Evolutionary conservation across 257 asterid genomes (phyloP), one percentile per base, ranked within the genome.

Genomic region (Prunella vulgaris): DNA sequence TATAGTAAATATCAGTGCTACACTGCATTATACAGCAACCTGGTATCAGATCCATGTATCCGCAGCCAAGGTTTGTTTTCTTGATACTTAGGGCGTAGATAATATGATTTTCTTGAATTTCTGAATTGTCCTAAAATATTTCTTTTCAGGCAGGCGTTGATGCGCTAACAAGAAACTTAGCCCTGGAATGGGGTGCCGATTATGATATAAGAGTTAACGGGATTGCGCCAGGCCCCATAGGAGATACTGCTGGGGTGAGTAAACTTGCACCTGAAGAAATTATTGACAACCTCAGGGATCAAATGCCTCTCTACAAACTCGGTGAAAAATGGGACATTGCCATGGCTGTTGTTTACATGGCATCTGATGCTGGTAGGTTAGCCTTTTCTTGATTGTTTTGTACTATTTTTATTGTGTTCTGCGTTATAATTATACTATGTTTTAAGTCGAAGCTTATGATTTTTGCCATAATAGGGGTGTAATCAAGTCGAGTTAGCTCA

Each of bases 311-410:
- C 52, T 86, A 66, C 82, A 86, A 70, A 76, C 62, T 89, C 44
- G 98, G 98, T 74, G 94, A 92, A 67, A 92, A 92, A 75, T 89
- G 96, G 96, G 96, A 92, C 79, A 81, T 92, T 77, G 95, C 96
- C 70, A 89, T 89, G 96, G 89, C 96, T 74, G 90, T 95, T 74
- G 80, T 92, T 63, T 89, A 80, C 84, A 87, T 92, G 44, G 89
- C 98, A 20, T 89, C 96, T 0, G 86, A 86, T 79, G 95, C 98
- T 53, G 96, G 98, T 92, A 57, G 24, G 86, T 84, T 54, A 6
- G 73, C 70, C n/a, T 53, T 63, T 21, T 48, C 1, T 44, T 14
- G 0, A 13, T 44, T 48, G 21, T 20, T 51, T 51, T 51, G 18
- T 13, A 42, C 6, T 42, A 2, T 42, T 8, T 51, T 51, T 2